Evolutionary conservation across 2,329 filamentous ascomycete genomes (phyloP), one percentile per base, ranked within the genome.

Genomic region (Coniochaeta prunicola): DNA sequence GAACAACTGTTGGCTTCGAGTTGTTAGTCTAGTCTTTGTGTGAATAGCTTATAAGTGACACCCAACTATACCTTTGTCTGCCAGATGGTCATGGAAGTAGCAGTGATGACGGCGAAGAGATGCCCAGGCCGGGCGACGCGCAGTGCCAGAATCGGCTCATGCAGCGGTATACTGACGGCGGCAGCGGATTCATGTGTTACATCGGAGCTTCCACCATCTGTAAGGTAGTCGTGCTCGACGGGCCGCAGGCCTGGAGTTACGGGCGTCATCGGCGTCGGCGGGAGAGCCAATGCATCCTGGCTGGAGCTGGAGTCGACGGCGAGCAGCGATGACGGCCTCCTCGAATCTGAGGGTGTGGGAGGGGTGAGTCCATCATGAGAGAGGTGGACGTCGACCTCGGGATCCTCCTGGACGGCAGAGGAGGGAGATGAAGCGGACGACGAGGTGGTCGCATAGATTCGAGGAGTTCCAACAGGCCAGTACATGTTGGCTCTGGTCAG

Each of bases 11-110:
- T 55, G 94, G 94, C 89, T 96, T 70, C 24, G 19, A 33, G 4
- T 10, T 1, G 59, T 62, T 40, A 64, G 63, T 40, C 38, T 57
- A 58, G 57, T 24, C 36, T 57, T 26, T 4, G n/a, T 36, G 33
- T 36, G 33, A 12, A 5, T 12, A 19, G 21, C 3, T 2, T 24
- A 24, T 9, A 19, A 10, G n/a, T 24, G 24, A 45, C 8, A n/a
- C 40, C 5, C 40, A 45, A 38, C 17, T 31, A 48, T 80, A 92
- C 91, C 82, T 93, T 93, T 58, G 91, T 93, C 76, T 99, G 94
- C 94, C 94, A 99, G 64, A 99, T 82, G n/a, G 90, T 91, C 71
- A 99, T 85, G 13, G 90, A 89, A 1, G 90, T 90, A 5, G 83
- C 77, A 0, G 93, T 97, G 69, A 97, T 91, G 53, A 91, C 91